Base-by-base conservation (phyloP, 495 filamentous ascomycete species). In the Beverwykella pulmonaria region DNA sequence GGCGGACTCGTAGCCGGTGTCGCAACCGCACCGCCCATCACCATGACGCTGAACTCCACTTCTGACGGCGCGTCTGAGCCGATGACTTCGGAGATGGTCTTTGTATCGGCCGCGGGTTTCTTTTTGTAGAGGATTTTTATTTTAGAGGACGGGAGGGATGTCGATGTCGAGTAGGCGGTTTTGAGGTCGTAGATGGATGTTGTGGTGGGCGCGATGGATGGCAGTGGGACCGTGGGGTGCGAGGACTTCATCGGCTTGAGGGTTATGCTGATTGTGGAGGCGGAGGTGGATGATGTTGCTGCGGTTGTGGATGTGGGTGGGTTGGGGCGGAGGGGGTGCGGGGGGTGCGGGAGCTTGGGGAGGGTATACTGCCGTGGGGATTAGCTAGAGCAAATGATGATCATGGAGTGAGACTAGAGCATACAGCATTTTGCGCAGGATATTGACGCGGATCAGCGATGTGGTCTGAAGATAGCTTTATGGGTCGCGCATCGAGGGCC, bases 391-490 rank as follows among this genome's bases (percentile, higher is more conserved):
- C 9, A n/a, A 10, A 44, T 44, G 39, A 26, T 55, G 20, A n/a
- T n/a, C n/a, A n/a, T n/a, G n/a, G n/a, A n/a, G n/a, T n/a, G n/a
- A n/a, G n/a, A n/a, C n/a, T n/a, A 44, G 41, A 61, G 82, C 89
- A 60, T 82, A 96, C 92, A 34, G 91, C 87, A 32, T 82, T 79
- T 56, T 86, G 85, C 30, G 87, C 79, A 17, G 89, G 86, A 72
- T 92, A 87, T 62, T 81, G 85, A 71, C 86, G 87, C 32, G 90
- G 85, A 73, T 97, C 90, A 75, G 90, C 87, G 79, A 93, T 86
- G 86, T 97, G 87, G 77, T 97, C 92, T 64, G 88, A 78, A 12
- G 86, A 83, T 53, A 97, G 83, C 78, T 92, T 93, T 71, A 87
- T 75, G 9, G 90, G 89, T 61, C 87, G 85, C 34, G 85, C 82